phyloP scores from a whole-genome alignment of 2,329 filamentous ascomycete species.

The Pseudogymnoascus sp. region DNA sequence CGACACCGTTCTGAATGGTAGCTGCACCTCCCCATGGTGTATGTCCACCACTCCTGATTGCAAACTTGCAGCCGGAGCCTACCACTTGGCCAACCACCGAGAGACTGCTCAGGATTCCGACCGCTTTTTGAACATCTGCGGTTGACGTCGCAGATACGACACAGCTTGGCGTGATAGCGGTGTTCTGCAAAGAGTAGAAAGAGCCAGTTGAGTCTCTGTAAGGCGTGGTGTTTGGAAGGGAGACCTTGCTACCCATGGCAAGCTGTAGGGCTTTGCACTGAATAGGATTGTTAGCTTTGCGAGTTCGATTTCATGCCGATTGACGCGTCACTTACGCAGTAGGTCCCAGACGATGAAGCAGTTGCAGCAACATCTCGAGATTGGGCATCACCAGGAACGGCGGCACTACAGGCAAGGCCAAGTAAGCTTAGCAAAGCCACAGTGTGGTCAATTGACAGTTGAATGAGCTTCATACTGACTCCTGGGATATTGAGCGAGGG shows the following conservation, averaged over 20 bases:
- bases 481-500: not conserved
- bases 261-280: conserved; percentile 5
- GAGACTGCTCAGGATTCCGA: conserved; percentile 11
- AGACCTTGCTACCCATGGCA: conserved; percentile 10
- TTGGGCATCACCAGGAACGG: not conserved
- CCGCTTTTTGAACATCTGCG: conserved; percentile 21
- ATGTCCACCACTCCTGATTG: conserved; percentile 50
- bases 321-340: not conserved
- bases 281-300: not conserved
- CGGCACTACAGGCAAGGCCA: not conserved
- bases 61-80: conserved; percentile 35
- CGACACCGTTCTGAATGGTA: conserved; percentile 38
- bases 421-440: not conserved
- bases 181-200: conserved; percentile 18
- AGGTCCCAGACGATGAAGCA: not conserved
- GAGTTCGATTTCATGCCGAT: too few relatives aligned
- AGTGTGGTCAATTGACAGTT: not conserved
- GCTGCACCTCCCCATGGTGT: conserved; percentile 46
- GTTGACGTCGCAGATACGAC: conserved; percentile 22
- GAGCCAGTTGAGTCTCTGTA: conserved; percentile 4
- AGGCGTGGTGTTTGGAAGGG: conserved; percentile 2
- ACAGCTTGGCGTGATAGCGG: conserved; percentile 21
- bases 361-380: not conserved
- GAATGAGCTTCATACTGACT: not conserved
- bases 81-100: not conserved